These are phyloP conservation scores for Phytophthora uliginosa DNA, from an alignment of 352 stramenopile genomes.

Conservation along the genomic window DNA sequence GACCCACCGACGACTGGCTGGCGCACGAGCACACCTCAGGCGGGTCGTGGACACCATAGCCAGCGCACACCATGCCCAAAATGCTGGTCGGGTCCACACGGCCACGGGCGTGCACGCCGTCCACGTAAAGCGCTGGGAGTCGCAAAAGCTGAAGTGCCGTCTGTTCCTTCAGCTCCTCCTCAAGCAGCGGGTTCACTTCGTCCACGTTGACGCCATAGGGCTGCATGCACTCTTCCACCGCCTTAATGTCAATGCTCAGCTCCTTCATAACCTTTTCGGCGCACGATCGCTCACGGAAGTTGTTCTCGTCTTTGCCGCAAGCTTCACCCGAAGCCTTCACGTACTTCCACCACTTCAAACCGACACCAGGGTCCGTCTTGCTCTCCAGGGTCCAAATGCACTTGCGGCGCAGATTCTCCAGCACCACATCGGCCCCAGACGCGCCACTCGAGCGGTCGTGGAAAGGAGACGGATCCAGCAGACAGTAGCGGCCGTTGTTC, in stretches of 20 bases:
- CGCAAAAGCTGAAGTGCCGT: constrained; percentile 92
- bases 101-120: constrained; percentile 94
- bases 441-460: constrained; percentile 94
- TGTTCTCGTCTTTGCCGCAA: constrained; percentile 87
- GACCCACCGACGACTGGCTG: constrained; percentile 67
- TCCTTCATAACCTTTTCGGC: constrained; percentile 93
- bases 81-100: constrained; percentile 90
- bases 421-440: constrained; percentile 95
- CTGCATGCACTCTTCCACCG: constrained; percentile 95
- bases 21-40: constrained; percentile 83
- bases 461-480: constrained; percentile 95
- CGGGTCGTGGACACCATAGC: constrained; percentile 85
- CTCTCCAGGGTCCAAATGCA: constrained; percentile 96
- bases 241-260: constrained; percentile 82
- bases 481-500: constrained; percentile 98
- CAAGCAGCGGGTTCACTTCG: constrained; percentile 89
- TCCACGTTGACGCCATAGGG: constrained; percentile 93
- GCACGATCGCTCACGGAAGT: constrained; percentile 91
- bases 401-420: constrained; percentile 94
- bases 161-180: constrained; percentile 93
- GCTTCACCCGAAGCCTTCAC: constrained; percentile 91
- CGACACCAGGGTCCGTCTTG: constrained; percentile 85
- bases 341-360: constrained; percentile 96
- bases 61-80: constrained; percentile 87
- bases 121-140: constrained; percentile 95